Base-by-base conservation (phyloP, 177 flowering plant genomes). In the Telopea speciosissima region DNA sequence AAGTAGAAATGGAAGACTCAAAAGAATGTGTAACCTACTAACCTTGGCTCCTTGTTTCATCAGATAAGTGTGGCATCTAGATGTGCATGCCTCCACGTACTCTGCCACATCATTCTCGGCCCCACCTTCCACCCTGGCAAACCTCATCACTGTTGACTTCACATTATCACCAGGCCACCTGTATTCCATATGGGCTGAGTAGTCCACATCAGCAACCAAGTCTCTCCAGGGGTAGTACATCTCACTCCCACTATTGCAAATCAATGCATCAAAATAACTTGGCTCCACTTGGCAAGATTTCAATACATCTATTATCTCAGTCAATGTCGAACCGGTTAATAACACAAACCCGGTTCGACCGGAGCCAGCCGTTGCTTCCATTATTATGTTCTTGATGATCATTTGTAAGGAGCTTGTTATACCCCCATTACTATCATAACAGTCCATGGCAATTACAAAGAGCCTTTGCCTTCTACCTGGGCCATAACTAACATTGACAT, bases 141-240 rank as follows among this genome's bases (percentile, higher is more conserved):
- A 84, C 85, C 90, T 87, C 16, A 54, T 74, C 10, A 83, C 80
- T 62, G 72, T 78, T 8, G 89, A 81, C 65, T 83, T 76, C 9
- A 89, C 77, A 66, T 85, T 84, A 71, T 86, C 95, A 63, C 87
- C 86, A 0, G 91, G 88, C 97, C 96, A 92, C 73, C 88, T 78
- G 70, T 89, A 87, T 72, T 87, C 97, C 40, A 88, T 70, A 49
- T 89, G 97, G 28, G 85, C 72, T 66, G 82, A 84, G 67, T 90
- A 92, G 70, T 89, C 91, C 58, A 60, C 63, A 74, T 89, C 97
- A 22, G 83, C 83, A 10, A 69, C 79, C 75, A 83, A 67, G 64
- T 89, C 87, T 67, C 77, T 81, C 92, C 92, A 87, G 3, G 92
- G 93, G 62, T 82, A 88, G 64, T 85, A 87, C 72, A 93, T 56